Evolutionary conservation across 129 eudicot genomes (phyloP).

Genomic region (Chrysanthemum lavandulifolium): DNA sequence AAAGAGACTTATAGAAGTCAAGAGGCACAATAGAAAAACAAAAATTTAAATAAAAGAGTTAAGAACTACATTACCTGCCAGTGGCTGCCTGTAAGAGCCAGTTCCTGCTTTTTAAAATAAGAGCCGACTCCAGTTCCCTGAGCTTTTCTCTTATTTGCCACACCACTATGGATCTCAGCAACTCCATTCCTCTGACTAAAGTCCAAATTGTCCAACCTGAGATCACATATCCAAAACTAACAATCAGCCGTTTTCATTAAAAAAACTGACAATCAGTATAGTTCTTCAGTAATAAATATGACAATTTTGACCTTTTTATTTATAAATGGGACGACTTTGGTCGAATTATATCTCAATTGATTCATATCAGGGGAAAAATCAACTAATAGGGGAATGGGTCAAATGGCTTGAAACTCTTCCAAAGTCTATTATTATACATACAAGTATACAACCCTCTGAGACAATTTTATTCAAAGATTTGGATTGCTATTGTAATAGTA

Average conservation of each 20-base stretch:
- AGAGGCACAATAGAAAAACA: background rate
- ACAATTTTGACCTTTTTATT: background rate
- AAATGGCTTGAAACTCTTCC: background rate
- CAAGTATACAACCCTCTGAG: background rate
- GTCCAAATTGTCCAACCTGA: constrained; percentile 56
- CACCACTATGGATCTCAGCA: constrained; percentile 31
- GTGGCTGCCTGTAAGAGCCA: constrained; percentile 60
- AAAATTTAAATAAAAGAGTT: constrained; percentile 3
- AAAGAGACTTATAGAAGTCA: background rate
- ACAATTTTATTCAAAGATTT: background rate
- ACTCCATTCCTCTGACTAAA: constrained; percentile 37
- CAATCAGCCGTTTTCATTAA: background rate
- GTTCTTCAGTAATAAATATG: background rate
- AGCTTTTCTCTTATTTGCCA: constrained; percentile 39
- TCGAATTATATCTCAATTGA: background rate
- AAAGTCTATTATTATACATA: background rate
- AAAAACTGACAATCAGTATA: constrained; percentile 16
- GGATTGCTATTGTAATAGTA: background rate
- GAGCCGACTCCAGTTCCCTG: constrained; percentile 74
- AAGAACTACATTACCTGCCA: constrained; percentile 82
- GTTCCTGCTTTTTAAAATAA: constrained; percentile 74
- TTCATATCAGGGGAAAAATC: background rate
- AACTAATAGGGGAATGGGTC: background rate
- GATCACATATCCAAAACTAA: constrained; percentile 13
- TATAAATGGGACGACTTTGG: background rate